Evolutionary conservation across 352 stramenopile species (phyloP), one percentile per base, ranked within the genome.

Genomic region (Phytophthora niederhauseri): DNA sequence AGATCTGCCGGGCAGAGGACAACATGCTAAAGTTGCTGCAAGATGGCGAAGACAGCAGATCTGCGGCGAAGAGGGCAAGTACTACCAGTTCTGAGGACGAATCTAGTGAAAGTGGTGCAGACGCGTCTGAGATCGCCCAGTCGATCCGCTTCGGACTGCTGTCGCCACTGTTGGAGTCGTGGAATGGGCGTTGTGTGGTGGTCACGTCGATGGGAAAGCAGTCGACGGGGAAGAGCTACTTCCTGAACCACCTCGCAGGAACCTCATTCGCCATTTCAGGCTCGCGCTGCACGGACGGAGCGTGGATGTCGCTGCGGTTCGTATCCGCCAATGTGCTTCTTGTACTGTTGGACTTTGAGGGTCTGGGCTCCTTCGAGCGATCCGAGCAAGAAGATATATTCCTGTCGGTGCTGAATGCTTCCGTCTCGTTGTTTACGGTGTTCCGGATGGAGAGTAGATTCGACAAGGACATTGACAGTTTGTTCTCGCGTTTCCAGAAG

Each of bases 381-480:
- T 85, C 78, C 0, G 84, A 92, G n/a, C 86, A 94, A 52, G 82
- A 92, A 67, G 81, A 93, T 53, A 79, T 90, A 4, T 87, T 93
- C 55, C 46, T 94, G 12, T 92, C 86, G 26, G 73, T 94, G 6
- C 54, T 94, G 9, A 94, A 94, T 31, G 81, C 84, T 0, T 78
- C 84, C 0, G 70, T 94, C 0, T 94, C 84, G 2, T 70, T 83
- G 66, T 78, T 93, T 17, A 94, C 84, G 0, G 70, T 94, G 1
- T 93, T 94, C 31, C 78, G 84, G 6, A 90, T 91, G 53, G 81
- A 92, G 22, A 89, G 85, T 77, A 69, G 82, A 5, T 86, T 92
- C 8, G 87, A 94, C 62, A 92, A 92, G 30, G 81, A 91, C 19
- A 87, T 15, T 8, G 84, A 92, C 31, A 64, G 76, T 7, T 51